Base-by-base conservation (phyloP, 2,329 filamentous ascomycete species). In the Hymenotorrendiella dingleyae region DNA sequence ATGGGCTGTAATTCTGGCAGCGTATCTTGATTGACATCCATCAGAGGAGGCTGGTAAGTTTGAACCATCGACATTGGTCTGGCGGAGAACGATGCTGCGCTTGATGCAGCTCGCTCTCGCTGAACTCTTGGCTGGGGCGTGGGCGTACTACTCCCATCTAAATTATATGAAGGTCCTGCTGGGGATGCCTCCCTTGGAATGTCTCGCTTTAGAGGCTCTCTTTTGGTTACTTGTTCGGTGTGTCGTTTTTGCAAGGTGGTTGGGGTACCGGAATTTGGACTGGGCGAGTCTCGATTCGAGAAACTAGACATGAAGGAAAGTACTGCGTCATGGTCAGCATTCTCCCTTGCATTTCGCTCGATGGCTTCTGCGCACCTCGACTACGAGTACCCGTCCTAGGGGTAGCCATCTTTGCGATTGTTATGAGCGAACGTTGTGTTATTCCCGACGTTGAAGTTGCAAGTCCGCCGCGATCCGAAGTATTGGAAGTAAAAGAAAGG, bases 1-100 rank as follows among this genome's bases (percentile, higher is more conserved):
- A 97, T 90, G 51, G 90, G 91, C 67, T 89, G 85, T 49, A 98
- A 74, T 72, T 98, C 93, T 27, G 93, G 89, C 49, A 93, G 80
- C 22, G 87, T 94, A 61, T 96, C 88, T 54, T 83, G 76, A 59
- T 78, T 80, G 51, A 93, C 74, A 59, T 94, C 86, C 82, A 94
- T 89, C 63, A 89, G 68, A 60, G 84, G 85, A 60, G 89, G 87
- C 56, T 89, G 83, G 65, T 90, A 90, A 47, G 85, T 81, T 64
- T 93, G 83, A 37, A 91, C 74, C 76, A 94, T 93, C 49, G 89
- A 95, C 65, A 84, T 71, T 24, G 89, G 89, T 47, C 90, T 77
- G n/a, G n/a, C n/a, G n/a, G n/a, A n/a, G n/a, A n/a, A n/a, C n/a
- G n/a, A n/a, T n/a, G n/a, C n/a, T 7, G 84, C 83, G 30, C 67